These are phyloP conservation scores for Suillus subluteus DNA, from an alignment of 768 basidiomycete genomes.

Conservation along the genomic window DNA sequence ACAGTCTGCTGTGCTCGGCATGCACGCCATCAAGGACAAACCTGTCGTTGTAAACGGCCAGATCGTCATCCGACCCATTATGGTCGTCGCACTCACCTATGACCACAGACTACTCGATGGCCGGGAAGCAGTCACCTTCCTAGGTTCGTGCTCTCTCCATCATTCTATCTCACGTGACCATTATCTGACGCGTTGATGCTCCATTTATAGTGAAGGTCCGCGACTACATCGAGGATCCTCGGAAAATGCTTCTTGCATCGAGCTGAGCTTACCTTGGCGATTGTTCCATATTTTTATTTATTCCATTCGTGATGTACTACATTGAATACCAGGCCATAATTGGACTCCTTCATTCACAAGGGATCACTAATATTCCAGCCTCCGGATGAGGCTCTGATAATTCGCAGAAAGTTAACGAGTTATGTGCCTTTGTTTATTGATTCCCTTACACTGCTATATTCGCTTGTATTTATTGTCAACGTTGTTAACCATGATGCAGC, in stretches of 20 bases:
- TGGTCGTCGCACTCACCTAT: constrained; percentile 93
- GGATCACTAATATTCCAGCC: not conserved
- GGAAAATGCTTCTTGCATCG: constrained; percentile 76
- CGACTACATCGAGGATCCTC: constrained; percentile 92
- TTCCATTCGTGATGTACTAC: not conserved
- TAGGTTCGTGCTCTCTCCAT: constrained; percentile 61
- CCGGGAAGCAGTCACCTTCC: constrained; percentile 95
- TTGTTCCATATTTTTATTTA: not conserved
- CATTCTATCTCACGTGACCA: not conserved
- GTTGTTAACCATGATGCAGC: not conserved
- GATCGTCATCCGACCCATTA: constrained; percentile 96
- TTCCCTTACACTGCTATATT: not conserved
- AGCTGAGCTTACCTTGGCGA: not conserved
- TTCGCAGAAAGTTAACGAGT: not conserved
- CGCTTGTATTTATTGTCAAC: not conserved
- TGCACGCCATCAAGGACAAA: constrained; percentile 94
- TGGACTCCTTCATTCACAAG: not conserved
- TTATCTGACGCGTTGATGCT: constrained; percentile 10
- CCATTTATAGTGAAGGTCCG: constrained; percentile 74
- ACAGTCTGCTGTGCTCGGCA: constrained; percentile 92
- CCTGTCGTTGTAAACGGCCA: constrained; percentile 92
- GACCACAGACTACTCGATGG: constrained; percentile 97
- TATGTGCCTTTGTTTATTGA: not conserved
- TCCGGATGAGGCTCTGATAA: not conserved
- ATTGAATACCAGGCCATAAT: constrained; percentile 5